Conservation (phyloP, 495 filamentous ascomycete species). For the Baudoinia panamericana region DNA sequence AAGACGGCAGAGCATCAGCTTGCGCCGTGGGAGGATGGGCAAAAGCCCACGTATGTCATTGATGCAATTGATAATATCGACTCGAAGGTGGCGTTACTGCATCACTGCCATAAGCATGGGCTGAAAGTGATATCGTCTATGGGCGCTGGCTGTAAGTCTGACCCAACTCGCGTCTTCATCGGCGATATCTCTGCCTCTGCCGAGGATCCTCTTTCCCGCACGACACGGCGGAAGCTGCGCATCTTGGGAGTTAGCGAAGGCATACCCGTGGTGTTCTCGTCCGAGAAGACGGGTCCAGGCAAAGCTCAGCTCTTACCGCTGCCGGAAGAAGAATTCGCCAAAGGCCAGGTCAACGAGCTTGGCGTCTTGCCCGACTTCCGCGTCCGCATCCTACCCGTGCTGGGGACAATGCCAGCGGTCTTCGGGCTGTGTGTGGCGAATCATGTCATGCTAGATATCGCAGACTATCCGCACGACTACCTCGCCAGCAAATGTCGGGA, state of each 20-base stretch:
- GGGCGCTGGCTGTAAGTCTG: conserved; percentile 95
- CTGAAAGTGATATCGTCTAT: conserved; percentile 84
- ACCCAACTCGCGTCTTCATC: conserved; percentile 82
- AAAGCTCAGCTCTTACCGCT: conserved; percentile 83
- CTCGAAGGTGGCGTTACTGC: conserved; percentile 82
- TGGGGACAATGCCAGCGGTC: conserved; percentile 93
- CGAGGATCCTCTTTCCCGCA: conserved; percentile 80
- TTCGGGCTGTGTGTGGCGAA: conserved; percentile 88
- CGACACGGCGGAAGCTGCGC: conserved; percentile 67
- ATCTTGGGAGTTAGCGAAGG: conserved; percentile 67
- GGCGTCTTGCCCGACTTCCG: conserved; percentile 85
- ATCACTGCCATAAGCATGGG: conserved; percentile 66
- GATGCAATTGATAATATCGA: conserved; percentile 98
- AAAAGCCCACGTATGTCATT: conserved; percentile 70
- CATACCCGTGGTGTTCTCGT: conserved; percentile 85
- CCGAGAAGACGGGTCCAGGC: conserved; percentile 78
- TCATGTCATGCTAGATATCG: conserved; percentile 74
- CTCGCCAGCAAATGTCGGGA: conserved; percentile 65
- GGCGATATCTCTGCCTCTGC: conserved; percentile 82
- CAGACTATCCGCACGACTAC: conserved; percentile 79
- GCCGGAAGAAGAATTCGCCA: conserved; percentile 73
- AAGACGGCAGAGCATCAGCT: conserved; percentile 51
- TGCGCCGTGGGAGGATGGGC: conserved; percentile 45
- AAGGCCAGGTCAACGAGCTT: conserved; percentile 77
- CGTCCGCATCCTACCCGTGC: conserved; percentile 80